A percentile compares a stretch with the other conserved stretches of the same genome.
These are phyloP conservation scores for Trichoderma breve DNA, from an alignment of 2,329 filamentous ascomycete genomes.

Conservation along the genomic window DNA sequence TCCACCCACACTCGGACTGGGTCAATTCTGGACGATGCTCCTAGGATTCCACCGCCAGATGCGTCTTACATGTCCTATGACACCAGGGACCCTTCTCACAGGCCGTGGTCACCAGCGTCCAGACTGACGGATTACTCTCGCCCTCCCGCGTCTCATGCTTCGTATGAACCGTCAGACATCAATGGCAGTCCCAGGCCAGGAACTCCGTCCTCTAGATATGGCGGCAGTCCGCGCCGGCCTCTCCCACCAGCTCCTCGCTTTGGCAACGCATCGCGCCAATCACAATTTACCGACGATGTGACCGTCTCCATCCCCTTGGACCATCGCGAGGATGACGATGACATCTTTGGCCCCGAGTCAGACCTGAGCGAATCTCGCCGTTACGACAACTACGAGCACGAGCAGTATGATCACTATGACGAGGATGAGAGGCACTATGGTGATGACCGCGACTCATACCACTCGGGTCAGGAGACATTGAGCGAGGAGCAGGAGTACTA, in stretches of 20 bases:
- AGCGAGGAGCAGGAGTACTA: constrained; percentile 44
- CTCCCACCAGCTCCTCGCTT: constrained; percentile 88
- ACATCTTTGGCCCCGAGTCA: constrained; percentile 68
- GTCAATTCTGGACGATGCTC: constrained; percentile 56
- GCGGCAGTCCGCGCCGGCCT: constrained; percentile 81
- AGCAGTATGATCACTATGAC: constrained; percentile 50
- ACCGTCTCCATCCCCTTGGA: constrained; percentile 70
- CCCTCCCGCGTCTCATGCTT: constrained; percentile 66
- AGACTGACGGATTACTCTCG: constrained; percentile 61
- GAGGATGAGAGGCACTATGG: constrained; percentile 57
- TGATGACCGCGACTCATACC: constrained; percentile 58
- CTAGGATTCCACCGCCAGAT: constrained; percentile 61
- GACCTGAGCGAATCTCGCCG: constrained; percentile 52
- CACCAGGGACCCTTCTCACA: constrained; percentile 47
- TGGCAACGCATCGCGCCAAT: constrained; percentile 51
- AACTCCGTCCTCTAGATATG: constrained; percentile 85
- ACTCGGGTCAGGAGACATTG: constrained; percentile 51
- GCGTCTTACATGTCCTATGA: constrained; percentile 60
- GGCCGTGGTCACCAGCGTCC: constrained; percentile 58
- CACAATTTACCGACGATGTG: constrained; percentile 62
- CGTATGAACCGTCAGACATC: constrained; percentile 83
- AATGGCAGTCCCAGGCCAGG: constrained; percentile 89
- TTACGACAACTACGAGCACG: background rate
- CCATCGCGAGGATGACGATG: constrained; percentile 61
- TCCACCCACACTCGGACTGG: constrained; percentile 44